Base-by-base conservation (phyloP, 768 basidiomycete species). In the Boletus subparvulus region DNA sequence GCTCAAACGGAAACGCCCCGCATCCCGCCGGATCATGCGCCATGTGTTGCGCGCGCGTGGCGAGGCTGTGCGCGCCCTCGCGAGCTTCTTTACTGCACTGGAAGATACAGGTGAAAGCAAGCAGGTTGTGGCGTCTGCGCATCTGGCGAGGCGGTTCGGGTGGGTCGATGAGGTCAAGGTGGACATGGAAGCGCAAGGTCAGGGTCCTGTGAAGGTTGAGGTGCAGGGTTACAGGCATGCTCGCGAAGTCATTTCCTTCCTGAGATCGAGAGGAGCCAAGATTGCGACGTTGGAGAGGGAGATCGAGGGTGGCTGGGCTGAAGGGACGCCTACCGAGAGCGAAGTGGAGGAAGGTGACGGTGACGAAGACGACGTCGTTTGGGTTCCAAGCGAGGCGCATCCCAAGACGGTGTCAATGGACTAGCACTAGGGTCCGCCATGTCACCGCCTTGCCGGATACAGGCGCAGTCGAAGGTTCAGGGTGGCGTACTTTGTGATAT, bases 1-100 rank as follows among this genome's bases (percentile, higher is more conserved):
- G 39, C 40, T 54, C 24, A 72, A 77, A 59, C 64, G 56, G 4
- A 74, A 72, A 32, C 73, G 82, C 24, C 86, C 93, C 2, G 87
- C 92, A 11, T 87, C 92, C 10, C 85, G 92, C 44, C 83, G 86
- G 44, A 83, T 97, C 56, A 86, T 98, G 63, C 89, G 92, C 19
- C 92, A 97, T 73, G 90, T 97, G 54, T 77, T 98, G 50, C 82
- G 90, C 17, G 87, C 90, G 26, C 87, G 95, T n/a, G 81, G 86
- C 6, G 86, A 93, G 69, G 93, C 94, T 16, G 82, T 87, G 36
- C 84, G 85, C 57, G 84, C 86, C 7, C 81, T 98, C 17, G 86
- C 87, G 17, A 73, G 74, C 50, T 87, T 92, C 69, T 83, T 96
- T 55, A 80, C 83, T 36, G 80, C 87, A 52, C 74, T 95, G 55